Evolutionary conservation across 306 rosid genomes (phyloP), one percentile per base, ranked within the genome.

Genomic region (Ormosia semicastrata): DNA sequence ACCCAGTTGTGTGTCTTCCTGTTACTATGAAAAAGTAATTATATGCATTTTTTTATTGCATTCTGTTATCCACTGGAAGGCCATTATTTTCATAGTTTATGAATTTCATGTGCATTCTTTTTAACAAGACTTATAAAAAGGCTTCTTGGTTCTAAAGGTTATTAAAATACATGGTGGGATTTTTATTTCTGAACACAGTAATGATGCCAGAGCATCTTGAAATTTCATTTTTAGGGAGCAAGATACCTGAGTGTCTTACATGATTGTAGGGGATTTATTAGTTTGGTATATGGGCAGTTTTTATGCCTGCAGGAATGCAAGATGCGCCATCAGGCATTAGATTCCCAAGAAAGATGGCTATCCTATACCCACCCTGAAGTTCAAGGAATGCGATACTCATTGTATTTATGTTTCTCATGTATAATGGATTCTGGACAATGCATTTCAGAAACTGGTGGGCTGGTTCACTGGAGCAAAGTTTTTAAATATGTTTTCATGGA

Each of bases 131-230:
- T 24, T 10, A 8, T 40, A 50, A 77, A 52, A 71, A 34, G 15
- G 7, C 40, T 66, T 9, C 43, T 77, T 65, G 62, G 29, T 70
- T 83, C 39, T 63, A 29, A 76, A 59, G 72, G 47, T 36, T 44
- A 24, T 62, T 76, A 32, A 46, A 63, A 6, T 47, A 63, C 62
- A 63, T 47, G 81, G 62, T 75, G 81, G 75, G 7, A 30, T 40
- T 66, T 66, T 33, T 43, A 11, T 36, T 37, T 56, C 8, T 53
- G 34, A 34, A 37, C 77, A 34, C 36, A 52, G 50, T 8, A 52
- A 56, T 17, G 66, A 73, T 73, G 36, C 29, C 78, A 18, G 53
- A 39, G 29, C 3, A 17, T 39, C 54, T 18, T 57, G 39, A 29
- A 5, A 5, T 40, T 39, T 40, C 6, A 5, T 66, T 17, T 6